These are phyloP conservation scores for Prunus mira DNA, from an alignment of 306 rosid species.

Conservation along the genomic window DNA sequence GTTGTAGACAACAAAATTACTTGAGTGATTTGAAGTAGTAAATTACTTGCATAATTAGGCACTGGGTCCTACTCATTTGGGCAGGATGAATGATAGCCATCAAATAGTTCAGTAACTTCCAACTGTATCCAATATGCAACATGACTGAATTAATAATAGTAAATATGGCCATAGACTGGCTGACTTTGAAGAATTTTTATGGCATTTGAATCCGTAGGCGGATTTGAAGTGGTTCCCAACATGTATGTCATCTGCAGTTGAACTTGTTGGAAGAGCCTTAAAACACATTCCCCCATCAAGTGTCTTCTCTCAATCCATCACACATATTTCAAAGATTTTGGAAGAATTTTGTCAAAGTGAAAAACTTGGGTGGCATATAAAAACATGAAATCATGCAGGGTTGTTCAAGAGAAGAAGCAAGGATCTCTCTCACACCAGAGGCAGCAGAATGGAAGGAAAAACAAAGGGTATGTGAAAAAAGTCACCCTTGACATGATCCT, in stretches of 20 bases:
- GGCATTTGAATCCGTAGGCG: constrained; percentile 1
- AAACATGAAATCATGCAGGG: not conserved
- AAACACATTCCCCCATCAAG: constrained; percentile 21
- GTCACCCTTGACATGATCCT: not conserved
- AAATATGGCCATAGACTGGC: not conserved
- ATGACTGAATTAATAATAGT: not conserved
- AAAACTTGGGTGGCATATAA: not conserved
- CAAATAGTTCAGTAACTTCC: constrained; percentile 6
- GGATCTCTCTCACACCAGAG: not conserved
- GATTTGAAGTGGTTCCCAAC: constrained; percentile 2
- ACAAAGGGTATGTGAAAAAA: not conserved
- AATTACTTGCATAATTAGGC: not conserved
- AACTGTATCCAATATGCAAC: constrained; percentile 7
- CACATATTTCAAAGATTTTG: not conserved
- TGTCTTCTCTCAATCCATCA: not conserved
- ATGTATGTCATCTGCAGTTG: constrained; percentile 26
- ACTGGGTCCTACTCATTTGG: constrained; percentile 7
- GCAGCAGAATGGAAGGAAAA: not conserved
- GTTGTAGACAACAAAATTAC: too few relatives aligned
- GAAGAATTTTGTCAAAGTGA: not conserved
- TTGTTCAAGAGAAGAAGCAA: not conserved
- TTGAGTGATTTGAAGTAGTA: not conserved
- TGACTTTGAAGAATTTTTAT: not conserved
- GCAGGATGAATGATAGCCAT: not conserved
- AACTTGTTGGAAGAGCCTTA: constrained; percentile 6